Conservation (phyloP, 345 rosid species). For the Physaria fendleri region DNA sequence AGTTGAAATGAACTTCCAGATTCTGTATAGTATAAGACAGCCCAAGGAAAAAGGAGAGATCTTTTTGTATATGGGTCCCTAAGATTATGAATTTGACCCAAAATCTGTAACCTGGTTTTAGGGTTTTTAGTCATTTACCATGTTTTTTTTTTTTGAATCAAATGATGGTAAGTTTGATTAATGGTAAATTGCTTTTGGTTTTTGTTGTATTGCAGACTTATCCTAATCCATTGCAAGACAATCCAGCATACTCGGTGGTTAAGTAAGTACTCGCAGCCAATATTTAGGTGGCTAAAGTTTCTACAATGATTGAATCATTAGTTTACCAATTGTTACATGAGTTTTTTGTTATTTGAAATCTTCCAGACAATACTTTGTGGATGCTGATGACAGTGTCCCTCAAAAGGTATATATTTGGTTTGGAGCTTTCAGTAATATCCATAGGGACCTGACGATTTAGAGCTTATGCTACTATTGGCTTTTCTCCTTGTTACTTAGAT, state of each 20-base stretch:
- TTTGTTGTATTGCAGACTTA: constrained; percentile 43
- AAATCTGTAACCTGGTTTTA: background rate
- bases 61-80: background rate
- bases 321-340: background rate
- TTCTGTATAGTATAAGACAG: background rate
- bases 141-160: background rate
- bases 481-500: constrained; percentile 35
- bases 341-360: background rate
- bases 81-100: background rate
- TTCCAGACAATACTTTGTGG: constrained; percentile 84
- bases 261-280: constrained; percentile 43
- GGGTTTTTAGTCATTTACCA: background rate
- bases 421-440: background rate
- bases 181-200: background rate
- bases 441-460: background rate
- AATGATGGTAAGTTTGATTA: background rate
- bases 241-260: constrained; percentile 82
- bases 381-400: constrained; percentile 76
- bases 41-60: background rate
- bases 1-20: background rate
- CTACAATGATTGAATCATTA: background rate
- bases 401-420: constrained; percentile 39
- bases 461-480: background rate
- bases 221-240: constrained; percentile 75
- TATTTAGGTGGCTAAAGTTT: background rate